Conservation (phyloP, 2,329 filamentous ascomycete species). For the Pseudofabraea citricarpa region DNA sequence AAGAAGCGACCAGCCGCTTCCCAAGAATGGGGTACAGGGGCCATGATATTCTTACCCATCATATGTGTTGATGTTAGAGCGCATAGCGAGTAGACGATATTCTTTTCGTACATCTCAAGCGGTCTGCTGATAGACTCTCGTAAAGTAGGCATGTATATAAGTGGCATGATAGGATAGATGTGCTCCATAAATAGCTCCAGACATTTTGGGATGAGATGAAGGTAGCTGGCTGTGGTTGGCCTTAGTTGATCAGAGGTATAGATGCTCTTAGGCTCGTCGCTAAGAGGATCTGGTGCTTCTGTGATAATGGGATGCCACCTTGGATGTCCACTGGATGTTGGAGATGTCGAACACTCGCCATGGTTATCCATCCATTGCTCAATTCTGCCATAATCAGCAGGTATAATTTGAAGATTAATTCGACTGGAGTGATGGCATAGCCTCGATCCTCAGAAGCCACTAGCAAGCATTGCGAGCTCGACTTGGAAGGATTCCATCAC, state of each 20-base stretch:
- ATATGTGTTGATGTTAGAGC: constrained; percentile 48
- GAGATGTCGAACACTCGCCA: constrained; percentile 11
- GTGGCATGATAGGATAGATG: constrained; percentile 60
- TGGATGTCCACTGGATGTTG: constrained; percentile 7
- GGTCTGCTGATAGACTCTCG: constrained; percentile 41
- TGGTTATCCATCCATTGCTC: constrained; percentile 21
- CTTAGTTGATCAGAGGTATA: constrained; percentile 35
- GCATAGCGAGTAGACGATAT: constrained; percentile 51
- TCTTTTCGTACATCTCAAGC: constrained; percentile 34
- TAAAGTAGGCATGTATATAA: constrained; percentile 52
- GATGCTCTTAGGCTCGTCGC: constrained; percentile 32
- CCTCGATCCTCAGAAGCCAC: too few species aligned
- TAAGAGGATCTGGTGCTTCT: constrained; percentile 29
- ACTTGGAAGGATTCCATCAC: too few species aligned
- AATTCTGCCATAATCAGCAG: constrained; percentile 16
- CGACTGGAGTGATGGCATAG: too few species aligned
- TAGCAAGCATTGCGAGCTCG: too few species aligned
- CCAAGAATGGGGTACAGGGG: constrained; percentile 35
- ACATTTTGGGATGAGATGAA: constrained; percentile 46
- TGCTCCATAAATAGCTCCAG: constrained; percentile 58
- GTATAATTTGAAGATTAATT: too few species aligned
- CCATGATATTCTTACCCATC: constrained; percentile 37
- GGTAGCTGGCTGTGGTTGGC: constrained; percentile 42
- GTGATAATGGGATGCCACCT: constrained; percentile 23
- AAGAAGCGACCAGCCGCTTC: constrained; percentile 49